Evolutionary conservation across 2,329 filamentous ascomycete genomes (phyloP).

Genomic region (Pseudocercospora fuligena): DNA sequence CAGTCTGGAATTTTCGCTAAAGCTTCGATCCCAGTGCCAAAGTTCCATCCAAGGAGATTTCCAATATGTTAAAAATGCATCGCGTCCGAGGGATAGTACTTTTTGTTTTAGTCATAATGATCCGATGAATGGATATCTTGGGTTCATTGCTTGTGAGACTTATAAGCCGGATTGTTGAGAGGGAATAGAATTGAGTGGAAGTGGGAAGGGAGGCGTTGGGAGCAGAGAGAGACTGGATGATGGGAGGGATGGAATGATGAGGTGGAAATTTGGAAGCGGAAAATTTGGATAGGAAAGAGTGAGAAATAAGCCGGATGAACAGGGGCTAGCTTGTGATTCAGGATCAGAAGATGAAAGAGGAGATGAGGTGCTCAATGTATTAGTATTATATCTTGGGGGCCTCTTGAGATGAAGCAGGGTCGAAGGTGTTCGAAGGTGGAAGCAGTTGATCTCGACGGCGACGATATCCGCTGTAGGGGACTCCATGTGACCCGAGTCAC

Average conservation of each 20-base stretch:
- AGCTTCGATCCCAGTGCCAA: background rate
- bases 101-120: background rate
- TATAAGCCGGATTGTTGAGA: background rate
- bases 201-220: background rate
- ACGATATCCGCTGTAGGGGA: too few species aligned
- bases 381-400: too few species aligned
- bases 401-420: background rate
- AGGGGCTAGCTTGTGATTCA: background rate
- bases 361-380: background rate
- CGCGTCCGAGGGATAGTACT: background rate
- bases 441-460: background rate
- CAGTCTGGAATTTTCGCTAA: background rate
- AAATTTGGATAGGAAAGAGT: background rate
- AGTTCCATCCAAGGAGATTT: background rate
- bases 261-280: background rate
- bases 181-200: background rate
- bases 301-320: background rate
- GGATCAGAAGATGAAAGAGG: background rate
- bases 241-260: background rate
- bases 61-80: background rate
- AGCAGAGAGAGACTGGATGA: background rate
- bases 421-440: background rate
- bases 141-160: background rate
- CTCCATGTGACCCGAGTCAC: background rate
- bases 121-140: background rate